Evolutionary conservation across 768 basidiomycete species (phyloP).

Genomic region (Collybia mongolica): DNA sequence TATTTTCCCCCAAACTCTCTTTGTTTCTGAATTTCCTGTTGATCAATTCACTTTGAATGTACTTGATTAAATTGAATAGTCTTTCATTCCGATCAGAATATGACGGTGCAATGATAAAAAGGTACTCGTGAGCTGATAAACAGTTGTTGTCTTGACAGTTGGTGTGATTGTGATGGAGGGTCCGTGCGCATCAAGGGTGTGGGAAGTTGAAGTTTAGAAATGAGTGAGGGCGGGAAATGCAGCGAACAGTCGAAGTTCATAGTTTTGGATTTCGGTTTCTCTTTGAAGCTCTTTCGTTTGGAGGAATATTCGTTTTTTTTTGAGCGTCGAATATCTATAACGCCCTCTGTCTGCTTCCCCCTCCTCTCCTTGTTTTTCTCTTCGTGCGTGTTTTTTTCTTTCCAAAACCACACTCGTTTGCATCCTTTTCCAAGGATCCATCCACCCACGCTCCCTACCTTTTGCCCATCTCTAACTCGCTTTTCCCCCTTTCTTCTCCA

Average conservation of each 20-base stretch:
- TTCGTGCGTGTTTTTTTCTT: constrained; percentile 32
- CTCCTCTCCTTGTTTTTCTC: constrained; percentile 16
- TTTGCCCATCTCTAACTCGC: constrained; percentile 41
- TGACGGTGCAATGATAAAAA: no score
- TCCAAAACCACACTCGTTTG: constrained; percentile 27
- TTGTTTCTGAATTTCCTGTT: no score
- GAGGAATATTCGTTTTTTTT: constrained; percentile 20
- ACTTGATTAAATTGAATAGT: no score
- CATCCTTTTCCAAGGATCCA: constrained; percentile 35
- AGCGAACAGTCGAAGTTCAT: not conserved
- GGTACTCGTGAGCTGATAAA: not conserved
- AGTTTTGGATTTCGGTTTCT: constrained; percentile 14
- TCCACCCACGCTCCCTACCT: constrained; percentile 53
- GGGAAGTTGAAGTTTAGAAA: not conserved
- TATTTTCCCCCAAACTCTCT: no score
- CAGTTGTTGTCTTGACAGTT: not conserved
- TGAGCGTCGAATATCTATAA: constrained; percentile 17
- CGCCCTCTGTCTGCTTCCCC: constrained; percentile 16
- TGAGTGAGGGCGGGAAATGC: not conserved
- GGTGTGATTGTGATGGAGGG: not conserved
- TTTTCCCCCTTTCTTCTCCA: constrained; percentile 43
- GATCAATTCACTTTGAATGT: no score
- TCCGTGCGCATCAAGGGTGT: constrained; percentile 5
- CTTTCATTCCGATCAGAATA: no score
- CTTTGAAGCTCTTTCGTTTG: constrained; percentile 10